Evolutionary conservation across 306 rosid species (phyloP).

Genomic region (Castanopsis chinensis): DNA sequence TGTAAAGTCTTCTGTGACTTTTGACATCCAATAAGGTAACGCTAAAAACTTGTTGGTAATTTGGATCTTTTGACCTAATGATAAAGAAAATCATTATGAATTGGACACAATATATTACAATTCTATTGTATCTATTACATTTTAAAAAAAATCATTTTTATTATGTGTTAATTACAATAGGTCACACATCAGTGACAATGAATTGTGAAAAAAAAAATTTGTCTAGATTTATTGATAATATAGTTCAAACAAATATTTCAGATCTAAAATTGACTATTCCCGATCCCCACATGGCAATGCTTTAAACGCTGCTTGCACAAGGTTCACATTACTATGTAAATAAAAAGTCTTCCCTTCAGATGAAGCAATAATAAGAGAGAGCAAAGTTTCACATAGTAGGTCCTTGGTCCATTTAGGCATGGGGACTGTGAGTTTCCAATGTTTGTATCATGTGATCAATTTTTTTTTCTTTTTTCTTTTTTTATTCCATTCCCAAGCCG

Average conservation of each 20-base stretch:
- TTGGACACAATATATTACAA: no score
- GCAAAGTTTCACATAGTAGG: neutral
- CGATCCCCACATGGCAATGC: neutral
- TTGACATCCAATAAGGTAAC: no score
- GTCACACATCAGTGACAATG: no score
- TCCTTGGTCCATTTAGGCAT: neutral
- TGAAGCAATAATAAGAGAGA: neutral
- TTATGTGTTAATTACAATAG: no score
- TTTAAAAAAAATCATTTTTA: no score
- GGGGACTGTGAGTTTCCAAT: neutral
- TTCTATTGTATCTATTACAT: no score
- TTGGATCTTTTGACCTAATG: rapidly evolving
- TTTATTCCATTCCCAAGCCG: neutral
- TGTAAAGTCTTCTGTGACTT: no score
- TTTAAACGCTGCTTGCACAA: neutral
- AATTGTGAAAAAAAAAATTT: no score
- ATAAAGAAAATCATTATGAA: no score
- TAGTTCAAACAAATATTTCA: neutral
- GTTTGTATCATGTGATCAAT: neutral
- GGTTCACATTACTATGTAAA: neutral
- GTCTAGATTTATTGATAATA: no score
- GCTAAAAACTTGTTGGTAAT: rapidly evolving
- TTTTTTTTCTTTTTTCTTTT: neutral
- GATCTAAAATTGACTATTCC: neutral
- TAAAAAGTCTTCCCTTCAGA: neutral